Conservation (phyloP, 305 asterid genomes). For the Ilex paraguariensis region DNA sequence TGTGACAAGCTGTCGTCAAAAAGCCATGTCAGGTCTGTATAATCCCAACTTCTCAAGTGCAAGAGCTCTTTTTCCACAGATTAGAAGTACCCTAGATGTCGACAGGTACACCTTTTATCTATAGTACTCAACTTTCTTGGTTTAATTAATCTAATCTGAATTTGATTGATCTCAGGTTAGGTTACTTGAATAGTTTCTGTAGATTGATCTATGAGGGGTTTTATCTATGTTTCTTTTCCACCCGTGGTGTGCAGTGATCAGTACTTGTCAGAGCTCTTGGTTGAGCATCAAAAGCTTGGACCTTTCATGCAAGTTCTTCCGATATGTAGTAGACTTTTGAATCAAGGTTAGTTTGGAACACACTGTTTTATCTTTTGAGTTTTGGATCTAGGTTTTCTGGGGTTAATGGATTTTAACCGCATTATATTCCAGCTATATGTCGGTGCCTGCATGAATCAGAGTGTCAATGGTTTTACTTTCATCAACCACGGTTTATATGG, state of each 20-base stretch:
- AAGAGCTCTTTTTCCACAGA: not conserved
- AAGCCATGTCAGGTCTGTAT: not conserved
- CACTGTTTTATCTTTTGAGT: not conserved
- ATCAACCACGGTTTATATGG: no score
- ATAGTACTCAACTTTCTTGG: not conserved
- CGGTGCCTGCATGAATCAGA: conserved; percentile 8
- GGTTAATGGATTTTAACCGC: conserved; percentile 7
- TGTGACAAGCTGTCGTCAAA: not conserved
- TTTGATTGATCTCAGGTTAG: no score
- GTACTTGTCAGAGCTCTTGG: conserved; percentile 1
- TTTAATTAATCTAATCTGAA: not conserved
- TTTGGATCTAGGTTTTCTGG: conserved; percentile 1
- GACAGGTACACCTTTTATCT: not conserved
- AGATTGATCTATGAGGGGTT: not conserved
- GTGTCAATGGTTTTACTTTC: conserved; percentile 5
- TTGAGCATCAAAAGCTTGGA: conserved; percentile 2
- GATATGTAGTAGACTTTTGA: not conserved
- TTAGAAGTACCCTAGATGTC: not conserved
- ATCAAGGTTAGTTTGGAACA: not conserved
- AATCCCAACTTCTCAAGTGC: not conserved
- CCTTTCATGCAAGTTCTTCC: conserved; percentile 2
- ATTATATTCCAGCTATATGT: conserved; percentile 2
- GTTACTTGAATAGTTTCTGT: not conserved
- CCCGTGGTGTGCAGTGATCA: not conserved
- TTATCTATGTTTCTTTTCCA: not conserved